Evolutionary conservation across 2,329 filamentous ascomycete genomes (phyloP), one percentile per base, ranked within the genome.

Genomic region (Talaromyces sp.): DNA sequence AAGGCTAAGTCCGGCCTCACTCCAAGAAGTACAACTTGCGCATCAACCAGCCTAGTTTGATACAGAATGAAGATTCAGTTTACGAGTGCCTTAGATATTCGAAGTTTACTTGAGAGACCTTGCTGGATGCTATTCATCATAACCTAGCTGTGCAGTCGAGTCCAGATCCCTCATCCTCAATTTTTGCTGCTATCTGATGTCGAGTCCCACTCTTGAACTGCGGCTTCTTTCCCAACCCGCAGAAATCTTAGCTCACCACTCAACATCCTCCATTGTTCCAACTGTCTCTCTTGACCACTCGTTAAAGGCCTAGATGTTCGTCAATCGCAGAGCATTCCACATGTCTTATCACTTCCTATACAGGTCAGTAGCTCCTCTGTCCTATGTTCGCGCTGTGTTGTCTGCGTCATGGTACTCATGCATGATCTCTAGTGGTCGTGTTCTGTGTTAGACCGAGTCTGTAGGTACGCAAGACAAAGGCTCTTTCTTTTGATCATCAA

Each of bases 161-260:
- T 54, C 50, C 21, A 35, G 50, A 54, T 23, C 50, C 3, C 9
- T n/a, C n/a, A 14, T 31, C 31, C 14, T 57, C 54, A 28, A n/a
- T 40, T 18, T 57, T 28, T 39, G 18, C 16, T 39, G 18, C 4
- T 18, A 35, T 55, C 52, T 39, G 11, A 21, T n/a, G n/a, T 39
- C 54, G 5, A 57, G 59, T 61, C 59, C 59, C 59, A 55, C 59
- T 44, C 59, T 61, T 31, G 25, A 61, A 44, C 37, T 61, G 59
- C 59, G 59, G 48, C 46, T 37, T 44, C 50, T 61, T 61, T 61
- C 35, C n/a, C 59, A 61, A 16, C 23, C 48, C 59, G 59, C 59
- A 61, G 44, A 61, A 61, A 54, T 52, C 44, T 40, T 39, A 60
- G 28, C 44, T 52, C 31, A 60, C 58, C 44, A 54, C 46, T 40